A percentile compares a stretch with the other conserved stretches of the same genome.
Conservation (phyloP, 164 flowering plant species). For the Kingdonia uniflora region DNA sequence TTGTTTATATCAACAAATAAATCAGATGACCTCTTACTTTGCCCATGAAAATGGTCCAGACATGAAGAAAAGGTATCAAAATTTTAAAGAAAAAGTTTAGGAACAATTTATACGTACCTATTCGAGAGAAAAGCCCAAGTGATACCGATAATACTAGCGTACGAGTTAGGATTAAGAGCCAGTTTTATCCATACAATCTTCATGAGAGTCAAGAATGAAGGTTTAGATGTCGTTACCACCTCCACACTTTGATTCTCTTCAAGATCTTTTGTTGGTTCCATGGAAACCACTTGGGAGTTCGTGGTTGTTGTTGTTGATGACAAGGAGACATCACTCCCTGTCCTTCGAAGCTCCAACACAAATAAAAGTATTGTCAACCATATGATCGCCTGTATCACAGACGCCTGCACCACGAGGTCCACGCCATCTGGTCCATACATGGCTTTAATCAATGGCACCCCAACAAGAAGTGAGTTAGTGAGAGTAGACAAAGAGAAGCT, state of each 20-base stretch:
- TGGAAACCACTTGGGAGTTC: conserved; percentile 1
- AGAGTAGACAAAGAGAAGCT: conserved; percentile 55
- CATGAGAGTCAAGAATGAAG: conserved; percentile 35
- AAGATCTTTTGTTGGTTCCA: conserved; percentile 14
- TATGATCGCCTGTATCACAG: conserved; percentile 45
- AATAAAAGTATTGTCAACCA: conserved; percentile 54
- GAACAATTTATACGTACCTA: conserved; percentile 25
- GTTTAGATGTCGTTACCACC: conserved; percentile 9
- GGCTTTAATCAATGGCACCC: conserved; percentile 58
- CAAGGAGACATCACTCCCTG: conserved; percentile 14
- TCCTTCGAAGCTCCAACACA: conserved; percentile 39
- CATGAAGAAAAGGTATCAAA: too few relatives aligned
- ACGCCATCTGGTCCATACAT: conserved; percentile 54
- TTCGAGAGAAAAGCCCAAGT: conserved; percentile 56
- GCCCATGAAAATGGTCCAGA: too few relatives aligned
- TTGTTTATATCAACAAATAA: too few relatives aligned
- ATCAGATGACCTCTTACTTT: too few relatives aligned
- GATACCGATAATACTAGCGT: conserved; percentile 50
- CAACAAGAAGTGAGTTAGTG: conserved; percentile 56
- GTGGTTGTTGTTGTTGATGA: neutral
- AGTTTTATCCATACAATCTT: conserved; percentile 49
- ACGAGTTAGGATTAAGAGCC: conserved; percentile 50
- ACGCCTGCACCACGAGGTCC: conserved; percentile 56
- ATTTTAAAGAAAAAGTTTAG: too few relatives aligned
- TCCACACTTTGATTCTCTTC: conserved; percentile 16